A percentile compares a stretch with the other conserved stretches of the same genome.
phyloP scores from a whole-genome alignment of 208 protist species.

The Trypanosoma boissoni region DNA sequence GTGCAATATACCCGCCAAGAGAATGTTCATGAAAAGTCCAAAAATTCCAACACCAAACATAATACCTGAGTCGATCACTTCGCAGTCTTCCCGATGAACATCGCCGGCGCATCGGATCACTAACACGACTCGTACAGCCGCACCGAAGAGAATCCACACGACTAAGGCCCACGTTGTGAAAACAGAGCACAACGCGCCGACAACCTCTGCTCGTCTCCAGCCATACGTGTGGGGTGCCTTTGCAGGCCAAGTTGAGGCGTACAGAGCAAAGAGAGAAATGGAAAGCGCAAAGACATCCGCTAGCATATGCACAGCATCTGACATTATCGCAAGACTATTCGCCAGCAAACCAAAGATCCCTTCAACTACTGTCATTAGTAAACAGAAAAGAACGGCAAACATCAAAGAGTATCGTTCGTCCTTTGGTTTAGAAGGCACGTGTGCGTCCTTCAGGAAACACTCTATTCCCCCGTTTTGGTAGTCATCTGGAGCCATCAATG shows the following conservation, averaged over 20 bases:
- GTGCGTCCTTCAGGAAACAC: no score
- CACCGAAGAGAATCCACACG: constrained; percentile 32
- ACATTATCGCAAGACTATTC: constrained; percentile 46
- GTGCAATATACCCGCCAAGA: constrained; percentile 28
- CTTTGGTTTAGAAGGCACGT: neutral
- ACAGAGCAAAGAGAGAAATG: constrained; percentile 34
- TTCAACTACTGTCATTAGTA: constrained; percentile 48
- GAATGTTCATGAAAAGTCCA: constrained; percentile 45
- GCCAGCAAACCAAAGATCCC: constrained; percentile 36
- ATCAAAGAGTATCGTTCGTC: neutral
- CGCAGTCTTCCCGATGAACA: neutral
- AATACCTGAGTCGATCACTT: constrained; percentile 14
- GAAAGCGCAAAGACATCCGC: constrained; percentile 46
- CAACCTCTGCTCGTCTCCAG: constrained; percentile 42
- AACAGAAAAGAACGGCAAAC: constrained; percentile 12
- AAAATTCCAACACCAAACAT: constrained; percentile 38
- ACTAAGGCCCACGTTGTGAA: constrained; percentile 48
- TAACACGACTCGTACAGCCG: constrained; percentile 12
- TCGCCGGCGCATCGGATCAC: constrained; percentile 17
- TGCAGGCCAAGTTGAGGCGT: constrained; percentile 22
- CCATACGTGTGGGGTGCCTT: constrained; percentile 32
- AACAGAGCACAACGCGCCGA: constrained; percentile 41
- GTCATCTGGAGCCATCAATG: neutral
- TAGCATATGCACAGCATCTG: constrained; percentile 49
- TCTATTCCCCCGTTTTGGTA: no score